Evolutionary conservation across 345 rosid genomes (phyloP).

Genomic region (Isatis tinctoria): DNA sequence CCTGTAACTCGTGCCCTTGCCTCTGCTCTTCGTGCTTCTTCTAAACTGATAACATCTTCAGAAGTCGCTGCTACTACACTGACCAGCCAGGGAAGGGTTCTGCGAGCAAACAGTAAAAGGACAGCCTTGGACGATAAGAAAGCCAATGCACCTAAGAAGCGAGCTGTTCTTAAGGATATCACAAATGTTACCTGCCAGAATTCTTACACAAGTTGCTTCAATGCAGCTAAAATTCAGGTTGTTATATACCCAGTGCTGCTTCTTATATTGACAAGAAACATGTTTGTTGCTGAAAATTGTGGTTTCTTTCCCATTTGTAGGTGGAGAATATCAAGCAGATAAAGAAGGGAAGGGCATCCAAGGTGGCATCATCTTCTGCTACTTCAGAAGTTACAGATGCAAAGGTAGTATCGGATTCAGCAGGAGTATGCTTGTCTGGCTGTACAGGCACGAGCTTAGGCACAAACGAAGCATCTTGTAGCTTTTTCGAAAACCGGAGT

Average conservation of each 20-base stretch:
- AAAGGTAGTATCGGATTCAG: constrained; percentile 1
- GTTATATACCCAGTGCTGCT: neutral
- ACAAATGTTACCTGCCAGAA: constrained; percentile 52
- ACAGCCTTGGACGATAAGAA: constrained; percentile 50
- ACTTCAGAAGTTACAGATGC: constrained; percentile 23
- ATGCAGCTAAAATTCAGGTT: constrained; percentile 53
- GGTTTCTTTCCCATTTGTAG: constrained; percentile 32
- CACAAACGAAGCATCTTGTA: constrained; percentile 10
- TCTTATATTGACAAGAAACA: neutral
- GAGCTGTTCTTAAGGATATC: constrained; percentile 70
- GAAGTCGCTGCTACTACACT: constrained; percentile 35
- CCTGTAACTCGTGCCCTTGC: constrained; percentile 68
- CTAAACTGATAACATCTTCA: constrained; percentile 32
- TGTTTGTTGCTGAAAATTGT: neutral
- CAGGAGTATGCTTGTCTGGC: constrained; percentile 11
- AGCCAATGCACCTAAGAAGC: constrained; percentile 44
- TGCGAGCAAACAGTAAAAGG: constrained; percentile 42
- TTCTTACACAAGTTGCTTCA: constrained; percentile 47
- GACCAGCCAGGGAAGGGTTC: constrained; percentile 30
- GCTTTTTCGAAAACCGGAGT: neutral
- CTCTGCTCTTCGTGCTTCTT: constrained; percentile 45
- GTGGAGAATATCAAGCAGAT: constrained; percentile 44
- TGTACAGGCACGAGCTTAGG: constrained; percentile 11
- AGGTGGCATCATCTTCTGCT: constrained; percentile 40
- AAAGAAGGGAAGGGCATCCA: constrained; percentile 42